Conservation (phyloP, 257 asterid genomes). For the Lantana camara region DNA sequence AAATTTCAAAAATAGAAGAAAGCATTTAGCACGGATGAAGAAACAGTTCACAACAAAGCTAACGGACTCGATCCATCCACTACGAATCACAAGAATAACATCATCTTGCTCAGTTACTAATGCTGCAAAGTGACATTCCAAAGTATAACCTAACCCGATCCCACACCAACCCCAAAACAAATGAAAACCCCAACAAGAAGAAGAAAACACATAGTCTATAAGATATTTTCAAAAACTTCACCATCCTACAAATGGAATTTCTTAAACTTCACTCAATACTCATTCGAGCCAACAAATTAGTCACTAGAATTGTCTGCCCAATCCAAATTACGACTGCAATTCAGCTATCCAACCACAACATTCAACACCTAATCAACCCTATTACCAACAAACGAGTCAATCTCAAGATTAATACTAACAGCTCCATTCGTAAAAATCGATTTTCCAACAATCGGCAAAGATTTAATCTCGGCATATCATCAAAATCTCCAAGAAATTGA, state of each 20-base stretch:
- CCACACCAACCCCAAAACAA: too few relatives aligned
- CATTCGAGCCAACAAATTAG: background rate
- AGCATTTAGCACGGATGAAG: too few relatives aligned
- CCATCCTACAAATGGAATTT: background rate
- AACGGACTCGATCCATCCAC: background rate
- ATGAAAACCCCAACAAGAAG: background rate
- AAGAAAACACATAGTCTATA: background rate
- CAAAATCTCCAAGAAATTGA: constrained; percentile 1
- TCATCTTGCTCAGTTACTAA: background rate
- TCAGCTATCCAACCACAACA: background rate
- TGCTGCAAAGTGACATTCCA: background rate
- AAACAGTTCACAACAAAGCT: background rate
- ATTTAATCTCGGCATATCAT: constrained; percentile 2
- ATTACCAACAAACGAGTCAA: too few relatives aligned
- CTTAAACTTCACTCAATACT: background rate
- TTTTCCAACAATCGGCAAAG: background rate
- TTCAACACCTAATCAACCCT: background rate
- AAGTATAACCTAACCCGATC: too few relatives aligned
- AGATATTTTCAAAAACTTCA: background rate
- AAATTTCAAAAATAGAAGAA: too few relatives aligned
- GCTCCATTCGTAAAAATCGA: background rate
- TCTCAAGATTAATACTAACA: background rate
- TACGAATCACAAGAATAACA: background rate
- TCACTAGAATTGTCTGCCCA: background rate
- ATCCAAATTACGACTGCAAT: background rate